A percentile compares a stretch with the other conserved stretches of the same genome.
These are phyloP conservation scores for Penicillium sp. DNA, from an alignment of 2,329 filamentous ascomycete genomes.

Conservation along the genomic window DNA sequence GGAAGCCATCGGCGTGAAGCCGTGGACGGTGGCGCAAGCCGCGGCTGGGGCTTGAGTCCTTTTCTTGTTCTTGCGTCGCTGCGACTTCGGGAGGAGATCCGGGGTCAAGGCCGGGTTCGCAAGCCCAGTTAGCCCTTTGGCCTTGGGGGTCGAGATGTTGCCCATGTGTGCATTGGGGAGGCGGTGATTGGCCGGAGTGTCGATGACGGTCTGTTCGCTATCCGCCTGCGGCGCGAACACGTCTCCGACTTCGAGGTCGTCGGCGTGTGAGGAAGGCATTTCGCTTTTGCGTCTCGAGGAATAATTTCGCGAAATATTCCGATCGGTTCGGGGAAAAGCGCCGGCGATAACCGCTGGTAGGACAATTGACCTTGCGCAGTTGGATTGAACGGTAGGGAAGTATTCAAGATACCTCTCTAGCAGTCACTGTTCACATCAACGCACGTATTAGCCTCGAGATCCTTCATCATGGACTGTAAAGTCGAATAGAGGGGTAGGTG, in stretches of 20 bases:
- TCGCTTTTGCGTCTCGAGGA: background rate
- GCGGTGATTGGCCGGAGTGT: slow-evolving; percentile 25
- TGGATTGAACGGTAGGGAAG: slow-evolving; percentile 11
- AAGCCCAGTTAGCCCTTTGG: slow-evolving; percentile 28
- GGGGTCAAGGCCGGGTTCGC: slow-evolving; percentile 32
- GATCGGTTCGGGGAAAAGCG: background rate
- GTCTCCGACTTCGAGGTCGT: slow-evolving; percentile 42
- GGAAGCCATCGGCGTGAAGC: slow-evolving; percentile 47
- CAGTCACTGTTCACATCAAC: slow-evolving; percentile 11
- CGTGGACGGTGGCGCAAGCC: slow-evolving; percentile 45
- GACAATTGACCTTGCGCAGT: slow-evolving; percentile 12
- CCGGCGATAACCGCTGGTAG: slow-evolving; percentile 9
- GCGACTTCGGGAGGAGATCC: slow-evolving; percentile 29
- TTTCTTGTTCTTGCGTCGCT: slow-evolving; percentile 46
- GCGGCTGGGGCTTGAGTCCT: slow-evolving; percentile 33
- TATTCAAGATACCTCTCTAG: slow-evolving; percentile 16
- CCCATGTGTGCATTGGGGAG: slow-evolving; percentile 32
- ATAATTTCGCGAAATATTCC: slow-evolving; percentile 1
- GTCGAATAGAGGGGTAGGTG: slow-evolving; percentile 22
- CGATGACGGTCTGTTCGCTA: slow-evolving; percentile 27
- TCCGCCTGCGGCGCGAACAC: slow-evolving; percentile 43
- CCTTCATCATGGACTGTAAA: background rate
- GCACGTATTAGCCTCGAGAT: slow-evolving; percentile 14
- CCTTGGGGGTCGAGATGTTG: slow-evolving; percentile 22
- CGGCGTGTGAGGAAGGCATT: slow-evolving; percentile 29